A percentile compares a stretch with the other conserved stretches of the same genome.
These are phyloP conservation scores for Xylaria sp. DNA, from an alignment of 2,329 filamentous ascomycete genomes.

Conservation along the genomic window DNA sequence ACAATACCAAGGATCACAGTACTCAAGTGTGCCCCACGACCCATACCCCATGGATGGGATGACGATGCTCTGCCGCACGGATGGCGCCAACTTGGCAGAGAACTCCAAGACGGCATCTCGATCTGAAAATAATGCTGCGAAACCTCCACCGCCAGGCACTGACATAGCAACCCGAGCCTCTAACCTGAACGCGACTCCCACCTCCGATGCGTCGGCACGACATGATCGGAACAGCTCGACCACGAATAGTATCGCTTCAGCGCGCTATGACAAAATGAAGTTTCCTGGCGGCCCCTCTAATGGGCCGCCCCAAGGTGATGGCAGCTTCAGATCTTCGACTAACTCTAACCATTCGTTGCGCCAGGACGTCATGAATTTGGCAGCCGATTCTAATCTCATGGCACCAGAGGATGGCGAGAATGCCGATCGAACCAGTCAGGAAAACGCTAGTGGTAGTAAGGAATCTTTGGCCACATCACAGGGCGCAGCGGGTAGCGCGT, in stretches of 20 bases:
- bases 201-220: slow-evolving; percentile 1
- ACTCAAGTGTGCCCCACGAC: slow-evolving; percentile 75
- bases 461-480: no score
- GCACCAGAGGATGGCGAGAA: slow-evolving; percentile 90
- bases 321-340: slow-evolving; percentile 5
- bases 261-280: slow-evolving; percentile 4
- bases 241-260: not conserved
- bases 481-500: slow-evolving; percentile 44
- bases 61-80: slow-evolving; percentile 90
- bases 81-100: slow-evolving; percentile 53
- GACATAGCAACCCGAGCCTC: slow-evolving; percentile 6
- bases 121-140: slow-evolving; percentile 3
- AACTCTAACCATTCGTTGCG: slow-evolving; percentile 10
- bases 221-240: not conserved
- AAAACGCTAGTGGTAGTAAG: slow-evolving; percentile 58
- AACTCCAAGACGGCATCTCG: slow-evolving; percentile 12
- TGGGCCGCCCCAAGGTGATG: not conserved
- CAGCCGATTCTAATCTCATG: slow-evolving; percentile 35
- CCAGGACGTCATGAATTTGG: slow-evolving; percentile 12
- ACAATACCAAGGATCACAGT: slow-evolving; percentile 51
- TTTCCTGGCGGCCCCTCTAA: slow-evolving; percentile 1
- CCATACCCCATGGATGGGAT: slow-evolving; percentile 93
- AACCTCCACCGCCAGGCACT: not conserved
- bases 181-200: not conserved
- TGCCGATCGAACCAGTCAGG: slow-evolving; percentile 81